Base-by-base conservation (phyloP, 1,284 basidiomycete species). In the Mycena citricolor region DNA sequence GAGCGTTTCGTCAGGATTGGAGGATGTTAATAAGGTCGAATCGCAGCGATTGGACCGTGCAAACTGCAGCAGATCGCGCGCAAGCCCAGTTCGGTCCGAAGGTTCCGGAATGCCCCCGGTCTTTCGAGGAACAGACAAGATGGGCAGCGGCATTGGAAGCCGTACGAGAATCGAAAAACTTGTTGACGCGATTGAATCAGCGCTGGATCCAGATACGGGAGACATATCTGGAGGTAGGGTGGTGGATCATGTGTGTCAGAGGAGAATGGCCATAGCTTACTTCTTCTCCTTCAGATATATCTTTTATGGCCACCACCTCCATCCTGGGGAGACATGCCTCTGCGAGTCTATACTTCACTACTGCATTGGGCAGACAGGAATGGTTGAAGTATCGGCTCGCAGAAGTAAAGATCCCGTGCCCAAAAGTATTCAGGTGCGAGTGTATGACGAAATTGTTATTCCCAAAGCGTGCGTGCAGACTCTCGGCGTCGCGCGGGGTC, bases 391-490 rank as follows among this genome's bases (percentile, higher is more conserved):
- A 58, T 10, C 84, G 73, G 56, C 86, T 88, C 2, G 86, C 79
- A 16, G 78, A 60, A 7, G 86, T 83, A 47, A 85, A 88, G 22
- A 86, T 68, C 0, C 85, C 86, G 62, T 87, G 81, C 0, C 75
- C 86, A 54, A 81, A 70, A 2, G 80, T 73, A 12, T 65, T 73
- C 24, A 87, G 65, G 64, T 86, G 83, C 2, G 79, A 83, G 56
- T 87, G 82, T 21, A 89, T 62, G 8, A 79, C 68, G 60, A 87
- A 88, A 56, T 90, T 86, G 59, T 88, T 89, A 65, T 87, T 89
- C 31, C 76, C 76, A 54, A 85, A 88, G 28, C 84, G 77, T 5
- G 68, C 55, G 57, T 77, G 81, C 2, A 84, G 43, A 10, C 58
- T 61, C 5, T 47, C 45, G 2, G 67, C 53, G 34, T 64, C 49